phyloP scores from a whole-genome alignment of 106 monocot species.

The Acanthochlamys bracteata region DNA sequence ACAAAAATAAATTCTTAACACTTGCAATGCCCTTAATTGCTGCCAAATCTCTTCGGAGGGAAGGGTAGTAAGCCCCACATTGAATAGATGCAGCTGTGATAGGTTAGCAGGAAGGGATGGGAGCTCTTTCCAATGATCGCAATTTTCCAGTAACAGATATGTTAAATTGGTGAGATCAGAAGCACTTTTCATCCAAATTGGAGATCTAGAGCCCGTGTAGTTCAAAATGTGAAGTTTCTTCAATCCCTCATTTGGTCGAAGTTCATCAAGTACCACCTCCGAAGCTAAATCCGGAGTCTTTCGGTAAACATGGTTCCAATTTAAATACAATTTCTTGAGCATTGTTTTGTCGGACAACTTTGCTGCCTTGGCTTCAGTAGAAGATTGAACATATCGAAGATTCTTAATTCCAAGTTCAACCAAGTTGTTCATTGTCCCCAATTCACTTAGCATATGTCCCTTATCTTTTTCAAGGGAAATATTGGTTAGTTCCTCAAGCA shows the following conservation, averaged over 20 bases:
- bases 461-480: not conserved
- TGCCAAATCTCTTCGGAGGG: no score
- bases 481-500: not conserved
- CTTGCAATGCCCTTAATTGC: no score
- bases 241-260: slow-evolving; percentile 15
- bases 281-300: not conserved
- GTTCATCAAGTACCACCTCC: slow-evolving; percentile 16
- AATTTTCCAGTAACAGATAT: not conserved
- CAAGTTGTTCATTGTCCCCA: slow-evolving; percentile 6
- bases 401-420: no score
- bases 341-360: slow-evolving; percentile 13
- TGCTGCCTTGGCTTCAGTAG: no score
- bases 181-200: not conserved
- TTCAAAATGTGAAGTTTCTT: not conserved
- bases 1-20: no score
- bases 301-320: not conserved
- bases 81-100: no score
- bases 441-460: slow-evolving; percentile 4
- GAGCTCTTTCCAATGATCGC: no score
- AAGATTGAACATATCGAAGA: no score
- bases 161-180: not conserved
- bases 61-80: no score
- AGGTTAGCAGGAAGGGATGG: no score
- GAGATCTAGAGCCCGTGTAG: not conserved
- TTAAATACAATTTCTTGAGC: slow-evolving; percentile 9